phyloP scores from a whole-genome alignment of 2,329 filamentous ascomycete species.

The Trichophyton verrucosum region DNA sequence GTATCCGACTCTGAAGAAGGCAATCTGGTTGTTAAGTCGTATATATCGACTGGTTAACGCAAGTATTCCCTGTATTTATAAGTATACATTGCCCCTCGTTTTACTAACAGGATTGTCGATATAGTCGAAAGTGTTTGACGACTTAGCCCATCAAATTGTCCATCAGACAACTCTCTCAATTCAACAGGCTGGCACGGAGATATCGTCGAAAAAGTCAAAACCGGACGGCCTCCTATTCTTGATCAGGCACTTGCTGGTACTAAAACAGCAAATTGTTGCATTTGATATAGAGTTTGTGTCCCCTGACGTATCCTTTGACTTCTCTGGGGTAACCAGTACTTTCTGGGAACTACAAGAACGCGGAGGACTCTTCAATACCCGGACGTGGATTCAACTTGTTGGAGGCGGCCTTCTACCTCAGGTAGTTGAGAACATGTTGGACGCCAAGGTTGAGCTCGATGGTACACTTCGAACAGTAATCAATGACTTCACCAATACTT shows the following conservation, averaged over 20 bases:
- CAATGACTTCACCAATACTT: slow-evolving; percentile 52
- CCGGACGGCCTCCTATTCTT: slow-evolving; percentile 81
- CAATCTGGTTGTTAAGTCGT: slow-evolving; percentile 55
- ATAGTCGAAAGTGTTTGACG: slow-evolving; percentile 55
- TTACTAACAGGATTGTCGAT: slow-evolving; percentile 15
- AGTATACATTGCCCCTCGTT: not conserved
- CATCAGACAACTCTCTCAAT: slow-evolving; percentile 80
- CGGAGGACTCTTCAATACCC: slow-evolving; percentile 53
- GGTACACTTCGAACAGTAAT: slow-evolving; percentile 50
- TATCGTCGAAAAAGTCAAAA: slow-evolving; percentile 49
- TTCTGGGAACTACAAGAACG: slow-evolving; percentile 56
- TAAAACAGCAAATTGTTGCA: slow-evolving; percentile 91
- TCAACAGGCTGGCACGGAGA: slow-evolving; percentile 58
- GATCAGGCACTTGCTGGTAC: slow-evolving; percentile 82
- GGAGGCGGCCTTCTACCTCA: slow-evolving; percentile 48
- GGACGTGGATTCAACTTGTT: slow-evolving; percentile 48
- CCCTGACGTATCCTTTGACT: slow-evolving; percentile 53
- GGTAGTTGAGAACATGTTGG: slow-evolving; percentile 59
- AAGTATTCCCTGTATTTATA: slow-evolving; percentile 9
- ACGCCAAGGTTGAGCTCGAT: slow-evolving; percentile 57
- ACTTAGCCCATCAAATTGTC: slow-evolving; percentile 68
- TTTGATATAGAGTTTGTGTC: slow-evolving; percentile 77
- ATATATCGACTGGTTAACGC: slow-evolving; percentile 60
- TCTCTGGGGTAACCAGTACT: slow-evolving; percentile 51
- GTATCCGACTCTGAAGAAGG: slow-evolving; percentile 56